Conservation (phyloP, 2,329 filamentous ascomycete species). For the Botrytis cinerea region DNA sequence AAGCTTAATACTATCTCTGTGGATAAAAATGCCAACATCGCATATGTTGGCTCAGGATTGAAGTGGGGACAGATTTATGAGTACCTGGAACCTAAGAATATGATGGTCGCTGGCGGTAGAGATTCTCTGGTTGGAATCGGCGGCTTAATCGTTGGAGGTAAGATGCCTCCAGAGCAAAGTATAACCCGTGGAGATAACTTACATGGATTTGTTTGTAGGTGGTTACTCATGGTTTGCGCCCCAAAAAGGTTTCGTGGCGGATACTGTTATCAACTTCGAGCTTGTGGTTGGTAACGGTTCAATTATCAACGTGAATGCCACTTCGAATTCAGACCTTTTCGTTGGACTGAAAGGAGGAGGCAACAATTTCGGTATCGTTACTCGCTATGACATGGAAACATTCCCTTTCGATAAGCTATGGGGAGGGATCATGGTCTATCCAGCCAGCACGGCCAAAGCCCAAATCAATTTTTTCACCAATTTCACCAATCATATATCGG, state of each 20-base stretch:
- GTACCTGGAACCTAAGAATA: background rate
- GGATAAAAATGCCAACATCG: background rate
- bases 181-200: background rate
- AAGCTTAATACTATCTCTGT: background rate
- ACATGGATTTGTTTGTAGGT: background rate
- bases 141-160: background rate
- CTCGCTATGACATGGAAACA: slow-evolving; percentile 1
- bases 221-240: slow-evolving; percentile 5
- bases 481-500: background rate
- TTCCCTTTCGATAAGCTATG: slow-evolving; percentile 4
- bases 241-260: background rate
- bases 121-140: background rate
- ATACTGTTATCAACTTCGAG: background rate
- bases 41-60: background rate
- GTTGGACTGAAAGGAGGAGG: slow-evolving; percentile 25
- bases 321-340: slow-evolving; percentile 21
- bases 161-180: background rate
- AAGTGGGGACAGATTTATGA: background rate
- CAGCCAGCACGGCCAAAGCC: background rate
- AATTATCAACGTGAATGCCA: slow-evolving; percentile 26
- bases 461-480: background rate
- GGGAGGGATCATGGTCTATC: slow-evolving; percentile 5
- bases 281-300: background rate
- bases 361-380: slow-evolving; percentile 23
- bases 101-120: background rate